phyloP scores from a whole-genome alignment of 2,329 filamentous ascomycete species.

The Mycosphaerella sp. region DNA sequence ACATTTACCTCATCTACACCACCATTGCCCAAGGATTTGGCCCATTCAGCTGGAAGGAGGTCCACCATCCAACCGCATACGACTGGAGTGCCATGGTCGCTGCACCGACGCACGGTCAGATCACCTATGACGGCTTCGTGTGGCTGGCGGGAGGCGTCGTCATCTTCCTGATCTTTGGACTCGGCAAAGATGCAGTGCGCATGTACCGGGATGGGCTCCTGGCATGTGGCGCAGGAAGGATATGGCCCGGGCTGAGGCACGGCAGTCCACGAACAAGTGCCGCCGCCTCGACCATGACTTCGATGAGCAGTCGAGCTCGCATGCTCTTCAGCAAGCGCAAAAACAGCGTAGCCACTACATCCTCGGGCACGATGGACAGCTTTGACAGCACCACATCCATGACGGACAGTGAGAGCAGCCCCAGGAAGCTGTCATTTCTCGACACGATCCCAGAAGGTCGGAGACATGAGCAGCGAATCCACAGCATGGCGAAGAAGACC shows the following conservation, averaged over 20 bases:
- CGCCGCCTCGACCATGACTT: constrained; percentile 16
- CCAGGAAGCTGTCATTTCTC: constrained; percentile 21
- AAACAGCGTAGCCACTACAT: constrained; percentile 5
- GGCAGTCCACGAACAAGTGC: constrained; percentile 8
- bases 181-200: constrained; percentile 53
- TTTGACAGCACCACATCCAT: constrained; percentile 11
- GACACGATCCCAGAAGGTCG: constrained; percentile 21
- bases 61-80: constrained; percentile 42
- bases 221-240: constrained; percentile 36
- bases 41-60: constrained; percentile 43
- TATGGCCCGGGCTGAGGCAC: constrained; percentile 21
- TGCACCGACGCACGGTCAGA: constrained; percentile 40
- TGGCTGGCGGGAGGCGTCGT: constrained; percentile 49
- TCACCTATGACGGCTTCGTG: constrained; percentile 53
- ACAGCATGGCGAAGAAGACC: background rate
- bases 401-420: constrained; percentile 14
- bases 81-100: constrained; percentile 46
- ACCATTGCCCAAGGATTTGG: constrained; percentile 31
- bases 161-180: constrained; percentile 59
- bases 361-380: constrained; percentile 3
- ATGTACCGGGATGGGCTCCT: constrained; percentile 47
- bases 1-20: constrained; percentile 45
- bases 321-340: constrained; percentile 20
- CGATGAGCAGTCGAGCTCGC: constrained; percentile 27
- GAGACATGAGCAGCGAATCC: background rate